Evolutionary conservation across 2,329 filamentous ascomycete species (phyloP).

Genomic region (Apiospora rasikravindrae): DNA sequence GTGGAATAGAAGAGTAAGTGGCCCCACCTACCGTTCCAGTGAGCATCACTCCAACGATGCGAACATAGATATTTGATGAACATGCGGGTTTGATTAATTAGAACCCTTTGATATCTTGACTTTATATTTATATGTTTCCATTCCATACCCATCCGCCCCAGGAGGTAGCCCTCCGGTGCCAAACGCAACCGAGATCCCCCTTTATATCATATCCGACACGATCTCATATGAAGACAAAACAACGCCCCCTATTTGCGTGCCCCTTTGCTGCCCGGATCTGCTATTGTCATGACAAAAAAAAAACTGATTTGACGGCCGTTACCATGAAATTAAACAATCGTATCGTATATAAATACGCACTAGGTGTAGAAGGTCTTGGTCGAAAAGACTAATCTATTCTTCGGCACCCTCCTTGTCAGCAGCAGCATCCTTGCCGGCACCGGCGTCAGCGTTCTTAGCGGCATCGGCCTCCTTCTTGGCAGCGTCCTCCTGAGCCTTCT

Average conservation of each 20-base stretch:
- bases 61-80: background rate
- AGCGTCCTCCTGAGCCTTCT: background rate
- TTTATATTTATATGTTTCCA: background rate
- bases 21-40: too few species aligned
- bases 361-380: background rate
- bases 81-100: background rate
- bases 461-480: background rate
- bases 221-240: background rate
- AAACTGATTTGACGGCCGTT: background rate
- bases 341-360: background rate
- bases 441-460: background rate
- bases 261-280: background rate
- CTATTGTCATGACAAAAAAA: background rate
- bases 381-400: background rate
- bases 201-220: background rate
- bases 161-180: background rate
- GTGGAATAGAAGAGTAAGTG: too few species aligned
- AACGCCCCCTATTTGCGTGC: background rate
- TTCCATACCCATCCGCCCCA: background rate
- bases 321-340: constrained; percentile 3
- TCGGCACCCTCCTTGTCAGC: background rate
- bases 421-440: background rate
- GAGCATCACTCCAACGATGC: background rate
- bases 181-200: background rate
- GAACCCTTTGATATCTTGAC: background rate